phyloP scores from a whole-genome alignment of 2,329 filamentous ascomycete genomes.

The Arachnomyces sp. region DNA sequence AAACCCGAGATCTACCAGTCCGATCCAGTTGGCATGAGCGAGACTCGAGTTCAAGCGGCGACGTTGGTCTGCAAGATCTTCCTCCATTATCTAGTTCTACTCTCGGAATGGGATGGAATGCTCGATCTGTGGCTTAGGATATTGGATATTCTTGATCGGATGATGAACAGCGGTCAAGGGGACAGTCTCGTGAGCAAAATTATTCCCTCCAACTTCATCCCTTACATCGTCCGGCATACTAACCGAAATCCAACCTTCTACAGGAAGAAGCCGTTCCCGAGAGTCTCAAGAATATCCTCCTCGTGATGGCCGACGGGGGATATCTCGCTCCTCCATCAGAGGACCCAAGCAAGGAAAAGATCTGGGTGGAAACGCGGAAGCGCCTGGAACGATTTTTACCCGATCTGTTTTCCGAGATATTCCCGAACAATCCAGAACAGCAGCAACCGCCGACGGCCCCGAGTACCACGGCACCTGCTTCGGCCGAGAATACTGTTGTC shows the following conservation, averaged over 20 bases:
- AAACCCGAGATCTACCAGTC: constrained; percentile 92
- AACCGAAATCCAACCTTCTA: constrained; percentile 3
- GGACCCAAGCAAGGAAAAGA: constrained; percentile 41
- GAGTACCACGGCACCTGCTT: no score
- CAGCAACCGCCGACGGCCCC: no score
- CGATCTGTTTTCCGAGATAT: constrained; percentile 50
- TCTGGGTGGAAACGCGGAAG: constrained; percentile 56
- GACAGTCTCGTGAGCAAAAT: constrained; percentile 64
- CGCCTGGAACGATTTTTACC: constrained; percentile 54
- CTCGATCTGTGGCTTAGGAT: constrained; percentile 87
- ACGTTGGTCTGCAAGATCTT: constrained; percentile 93
- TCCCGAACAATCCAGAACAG: constrained; percentile 33
- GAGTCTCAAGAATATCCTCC: constrained; percentile 87
- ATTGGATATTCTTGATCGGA: constrained; percentile 84
- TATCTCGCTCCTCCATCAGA: constrained; percentile 63
- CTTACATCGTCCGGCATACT: background rate
- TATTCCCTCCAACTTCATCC: constrained; percentile 8
- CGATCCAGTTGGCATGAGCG: constrained; percentile 87
- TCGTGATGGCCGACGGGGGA: constrained; percentile 88
- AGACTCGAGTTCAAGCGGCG: constrained; percentile 84
- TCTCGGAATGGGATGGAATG: constrained; percentile 82
- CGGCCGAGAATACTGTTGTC: no score
- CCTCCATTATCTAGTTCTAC: constrained; percentile 77
- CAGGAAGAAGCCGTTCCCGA: constrained; percentile 93
- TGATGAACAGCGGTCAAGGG: constrained; percentile 92